Evolutionary conservation across 768 basidiomycete genomes (phyloP), one percentile per base, ranked within the genome.

Genomic region (Boletus tomentosulus): DNA sequence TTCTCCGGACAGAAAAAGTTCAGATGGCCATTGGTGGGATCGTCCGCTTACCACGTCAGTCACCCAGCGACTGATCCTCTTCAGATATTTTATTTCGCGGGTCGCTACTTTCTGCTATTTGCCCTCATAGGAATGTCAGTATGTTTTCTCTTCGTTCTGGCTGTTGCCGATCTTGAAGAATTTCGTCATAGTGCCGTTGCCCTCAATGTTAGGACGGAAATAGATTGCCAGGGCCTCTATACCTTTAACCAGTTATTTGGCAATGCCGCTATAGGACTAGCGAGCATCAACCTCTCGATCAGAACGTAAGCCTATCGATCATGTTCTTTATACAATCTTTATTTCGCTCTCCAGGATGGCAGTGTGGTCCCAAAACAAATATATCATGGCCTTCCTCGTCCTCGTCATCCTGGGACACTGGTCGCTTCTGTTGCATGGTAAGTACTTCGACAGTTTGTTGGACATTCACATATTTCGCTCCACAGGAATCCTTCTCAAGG

Each of bases 71-170:
- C 24, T 16, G 53, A 22, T 19, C 38, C 19, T 39, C 6, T 3
- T 12, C 53, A 87, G 85, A 69, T 77, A 43, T 86, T 86, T 63
- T 88, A 88, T 66, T 87, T 88, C 67, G 66, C 82, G 44, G 83
- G 84, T 58, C 80, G 86, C 48, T 88, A 87, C 64, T 78, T 74
- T 60, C 68, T 87, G 35, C 68, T 88, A 6, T 75, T 86, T 57
- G 82, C 86, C 3, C 68, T 87, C 55, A 74, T 86, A 51, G 86
- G 86, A 62, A 85, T 88, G 86, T 87, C 59, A 62, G 85, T 71
- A 12, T 22, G 5, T 30, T 49, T 34, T 38, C 31, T 16, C 48
- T 33, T 46, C 13, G 6, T 30, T 38, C 19, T 45, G 6, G 9
- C 11, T 22, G 24, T 16, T 19, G 7, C 48, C n/a, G 13, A 55